phyloP scores from a whole-genome alignment of 2,329 filamentous ascomycete species.

The Arthrobotrys entomopaga region DNA sequence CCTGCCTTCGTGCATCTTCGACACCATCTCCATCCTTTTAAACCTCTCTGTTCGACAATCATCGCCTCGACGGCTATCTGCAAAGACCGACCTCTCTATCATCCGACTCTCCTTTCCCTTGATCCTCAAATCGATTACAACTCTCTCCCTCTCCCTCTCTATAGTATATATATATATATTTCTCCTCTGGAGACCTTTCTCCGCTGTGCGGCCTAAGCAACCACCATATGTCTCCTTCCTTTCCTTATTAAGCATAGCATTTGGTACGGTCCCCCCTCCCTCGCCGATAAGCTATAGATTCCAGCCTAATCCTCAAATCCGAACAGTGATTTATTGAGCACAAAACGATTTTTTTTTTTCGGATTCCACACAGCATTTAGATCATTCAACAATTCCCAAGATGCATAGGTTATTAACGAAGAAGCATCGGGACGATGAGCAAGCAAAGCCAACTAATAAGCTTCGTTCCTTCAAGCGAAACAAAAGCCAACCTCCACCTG shows the following conservation, averaged over 20 bases:
- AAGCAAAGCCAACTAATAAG: constrained; percentile 45
- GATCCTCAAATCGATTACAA: neutral
- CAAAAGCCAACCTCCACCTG: constrained; percentile 67
- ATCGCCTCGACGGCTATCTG: constrained; percentile 42
- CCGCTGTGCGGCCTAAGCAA: constrained; percentile 44
- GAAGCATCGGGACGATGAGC: constrained; percentile 51
- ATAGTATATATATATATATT: constrained; percentile 22
- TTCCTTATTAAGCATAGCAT: constrained; percentile 33
- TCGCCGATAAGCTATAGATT: neutral
- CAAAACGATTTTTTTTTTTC: constrained; percentile 4
- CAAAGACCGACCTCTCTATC: neutral
- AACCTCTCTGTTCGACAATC: constrained; percentile 19
- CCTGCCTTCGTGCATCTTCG: constrained; percentile 10
- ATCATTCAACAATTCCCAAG: constrained; percentile 13
- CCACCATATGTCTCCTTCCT: constrained; percentile 47
- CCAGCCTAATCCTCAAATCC: neutral
- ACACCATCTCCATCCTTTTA: constrained; percentile 9
- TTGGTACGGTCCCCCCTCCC: constrained; percentile 18
- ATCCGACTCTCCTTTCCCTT: constrained; percentile 5
- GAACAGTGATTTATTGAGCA: constrained; percentile 27
- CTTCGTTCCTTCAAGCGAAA: constrained; percentile 63
- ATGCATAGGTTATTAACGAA: constrained; percentile 53
- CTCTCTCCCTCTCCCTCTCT: no score
- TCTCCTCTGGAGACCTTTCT: constrained; percentile 12
- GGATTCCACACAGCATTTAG: neutral